Percentiles rank a stretch among this genome's conserved stretches.
Conservation (phyloP, 176 grass and related monocot genomes). For the Juncus inflexus region DNA sequence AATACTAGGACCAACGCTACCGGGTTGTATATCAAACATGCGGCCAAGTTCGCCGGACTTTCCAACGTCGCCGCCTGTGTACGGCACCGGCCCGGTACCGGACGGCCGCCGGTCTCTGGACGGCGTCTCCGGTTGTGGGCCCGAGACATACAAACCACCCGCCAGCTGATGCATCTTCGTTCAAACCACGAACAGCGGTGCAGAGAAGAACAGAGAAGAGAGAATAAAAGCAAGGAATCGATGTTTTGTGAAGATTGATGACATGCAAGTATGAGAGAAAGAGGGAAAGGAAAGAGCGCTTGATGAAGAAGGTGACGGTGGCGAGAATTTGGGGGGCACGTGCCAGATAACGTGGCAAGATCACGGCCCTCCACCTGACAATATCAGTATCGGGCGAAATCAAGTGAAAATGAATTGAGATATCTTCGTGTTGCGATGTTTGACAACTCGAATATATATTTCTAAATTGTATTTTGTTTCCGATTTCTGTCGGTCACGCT, state of each 20-base stretch:
- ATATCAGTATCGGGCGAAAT: neutral
- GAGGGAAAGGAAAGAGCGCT: neutral
- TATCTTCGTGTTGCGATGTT: neutral
- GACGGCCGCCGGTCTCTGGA: constrained; percentile 40
- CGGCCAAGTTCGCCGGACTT: constrained; percentile 73
- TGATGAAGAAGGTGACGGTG: constrained; percentile 14
- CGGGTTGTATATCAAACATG: constrained; percentile 71
- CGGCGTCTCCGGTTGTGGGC: constrained; percentile 60
- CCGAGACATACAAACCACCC: constrained; percentile 83
- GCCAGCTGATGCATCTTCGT: constrained; percentile 60
- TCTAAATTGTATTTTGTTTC: no score
- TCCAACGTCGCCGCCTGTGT: constrained; percentile 72
- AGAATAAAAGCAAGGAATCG: neutral
- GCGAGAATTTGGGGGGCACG: constrained; percentile 5
- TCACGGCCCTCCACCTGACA: constrained; percentile 3
- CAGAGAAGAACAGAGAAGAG: neutral
- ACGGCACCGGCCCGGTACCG: constrained; percentile 42
- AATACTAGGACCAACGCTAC: neutral
- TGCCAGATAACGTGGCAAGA: constrained; percentile 7
- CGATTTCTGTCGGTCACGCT: no score
- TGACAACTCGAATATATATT: no score
- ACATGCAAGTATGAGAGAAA: neutral
- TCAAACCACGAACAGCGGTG: neutral
- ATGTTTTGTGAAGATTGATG: constrained; percentile 5
- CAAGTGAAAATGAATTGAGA: neutral